Evolutionary conservation across 305 asterid genomes (phyloP).

Genomic region (Stenogyne calaminthoides): DNA sequence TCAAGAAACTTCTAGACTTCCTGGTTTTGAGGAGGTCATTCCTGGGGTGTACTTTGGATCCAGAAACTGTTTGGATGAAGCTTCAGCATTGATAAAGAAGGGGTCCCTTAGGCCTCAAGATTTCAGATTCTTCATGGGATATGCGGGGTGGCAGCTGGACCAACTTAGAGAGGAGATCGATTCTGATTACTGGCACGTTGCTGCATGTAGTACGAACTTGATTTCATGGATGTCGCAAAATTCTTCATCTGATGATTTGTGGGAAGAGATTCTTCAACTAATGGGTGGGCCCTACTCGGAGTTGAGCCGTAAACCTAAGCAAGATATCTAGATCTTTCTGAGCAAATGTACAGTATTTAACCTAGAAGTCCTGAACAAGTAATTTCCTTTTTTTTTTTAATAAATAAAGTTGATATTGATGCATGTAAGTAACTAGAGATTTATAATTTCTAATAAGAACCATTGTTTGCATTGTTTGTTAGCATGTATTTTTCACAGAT

Average conservation of each 20-base stretch:
- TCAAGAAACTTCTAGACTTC: constrained; percentile 41
- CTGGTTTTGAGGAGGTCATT: constrained; percentile 71
- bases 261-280: constrained; percentile 89
- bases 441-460: constrained; percentile 10
- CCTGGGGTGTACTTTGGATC: constrained; percentile 84
- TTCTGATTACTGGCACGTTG: constrained; percentile 78
- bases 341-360: constrained; percentile 44
- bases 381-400: constrained; percentile 3
- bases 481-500: constrained; percentile 9
- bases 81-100: constrained; percentile 66
- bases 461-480: constrained; percentile 16
- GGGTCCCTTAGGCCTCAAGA: constrained; percentile 71
- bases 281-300: constrained; percentile 97
- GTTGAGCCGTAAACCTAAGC: constrained; percentile 94
- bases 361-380: constrained; percentile 7
- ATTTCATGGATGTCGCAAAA: constrained; percentile 51
- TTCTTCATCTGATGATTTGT: constrained; percentile 64
- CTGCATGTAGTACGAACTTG: constrained; percentile 85
- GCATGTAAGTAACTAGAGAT: constrained; percentile 25
- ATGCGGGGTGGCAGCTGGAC: constrained; percentile 93
- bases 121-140: constrained; percentile 88
- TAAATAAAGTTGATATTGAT: constrained; percentile 28
- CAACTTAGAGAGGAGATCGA: constrained; percentile 83
- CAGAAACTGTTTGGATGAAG: constrained; percentile 74
- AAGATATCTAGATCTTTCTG: constrained; percentile 56